These are phyloP conservation scores for Tilletiaria anomala DNA, from an alignment of 1,284 basidiomycete genomes.

Conservation along the genomic window DNA sequence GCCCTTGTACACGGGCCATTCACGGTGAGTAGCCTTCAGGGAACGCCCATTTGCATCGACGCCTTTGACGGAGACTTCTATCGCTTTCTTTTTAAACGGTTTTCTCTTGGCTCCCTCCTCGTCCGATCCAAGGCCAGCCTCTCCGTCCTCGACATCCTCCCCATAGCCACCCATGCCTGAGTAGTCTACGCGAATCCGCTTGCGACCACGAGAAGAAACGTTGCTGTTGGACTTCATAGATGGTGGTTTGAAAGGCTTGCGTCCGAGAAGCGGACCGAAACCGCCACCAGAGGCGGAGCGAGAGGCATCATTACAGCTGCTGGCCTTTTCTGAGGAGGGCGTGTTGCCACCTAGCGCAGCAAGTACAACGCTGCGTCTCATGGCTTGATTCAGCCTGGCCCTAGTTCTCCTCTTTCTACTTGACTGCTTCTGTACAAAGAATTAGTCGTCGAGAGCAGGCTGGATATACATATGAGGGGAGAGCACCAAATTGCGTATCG, in stretches of 20 bases:
- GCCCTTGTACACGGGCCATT: constrained; percentile 25
- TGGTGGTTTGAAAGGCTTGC: constrained; percentile 36
- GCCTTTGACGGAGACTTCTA: constrained; percentile 34
- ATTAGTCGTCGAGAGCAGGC: no score
- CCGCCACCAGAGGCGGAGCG: constrained; percentile 9
- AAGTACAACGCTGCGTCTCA: no score
- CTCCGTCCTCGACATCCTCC: constrained; percentile 11
- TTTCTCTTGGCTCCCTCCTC: constrained; percentile 5
- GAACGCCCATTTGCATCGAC: constrained; percentile 35
- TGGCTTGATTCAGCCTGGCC: no score
- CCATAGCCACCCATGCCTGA: constrained; percentile 22
- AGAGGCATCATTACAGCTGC: no score
- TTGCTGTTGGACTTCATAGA: constrained; percentile 7
- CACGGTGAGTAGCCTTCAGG: constrained; percentile 27
- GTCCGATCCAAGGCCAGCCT: constrained; percentile 5
- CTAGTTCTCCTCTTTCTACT: no score
- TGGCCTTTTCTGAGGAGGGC: no score
- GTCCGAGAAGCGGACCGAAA: constrained; percentile 19
- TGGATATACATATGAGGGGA: no score
- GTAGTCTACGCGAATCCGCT: constrained; percentile 33
- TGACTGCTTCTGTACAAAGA: no score
- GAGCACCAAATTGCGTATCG: no score
- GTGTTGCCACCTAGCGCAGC: no score
- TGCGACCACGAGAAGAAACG: constrained; percentile 9
- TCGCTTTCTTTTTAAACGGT: constrained; percentile 9